Evolutionary conservation across 495 filamentous ascomycete genomes (phyloP).

Genomic region (Penicillium samsonianum): DNA sequence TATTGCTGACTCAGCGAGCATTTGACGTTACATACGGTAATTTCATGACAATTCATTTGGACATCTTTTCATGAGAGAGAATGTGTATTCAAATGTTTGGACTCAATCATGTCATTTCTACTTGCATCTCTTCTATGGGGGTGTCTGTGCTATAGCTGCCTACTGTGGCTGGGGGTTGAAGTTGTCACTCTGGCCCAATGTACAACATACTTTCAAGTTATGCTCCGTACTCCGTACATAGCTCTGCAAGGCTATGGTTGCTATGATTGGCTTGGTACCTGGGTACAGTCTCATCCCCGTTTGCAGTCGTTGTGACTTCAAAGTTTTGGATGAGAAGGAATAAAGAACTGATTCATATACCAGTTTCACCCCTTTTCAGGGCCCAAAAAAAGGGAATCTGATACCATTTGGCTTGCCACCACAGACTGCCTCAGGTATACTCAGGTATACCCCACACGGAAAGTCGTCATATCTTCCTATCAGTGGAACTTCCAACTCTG

Average conservation of each 20-base stretch:
- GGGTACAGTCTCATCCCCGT: not conserved
- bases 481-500: conserved; percentile 7
- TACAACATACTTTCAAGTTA: not conserved
- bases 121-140: not conserved
- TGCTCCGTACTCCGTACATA: no score
- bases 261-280: not conserved
- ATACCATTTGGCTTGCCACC: conserved; percentile 1
- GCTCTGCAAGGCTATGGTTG: not conserved
- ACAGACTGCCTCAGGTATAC: not conserved
- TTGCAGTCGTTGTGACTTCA: not conserved
- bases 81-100: no score
- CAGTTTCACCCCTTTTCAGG: not conserved
- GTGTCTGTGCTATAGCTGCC: not conserved
- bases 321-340: not conserved
- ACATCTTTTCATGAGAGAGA: not conserved
- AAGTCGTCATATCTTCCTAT: conserved; percentile 19
- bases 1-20: conserved; percentile 9
- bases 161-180: not conserved
- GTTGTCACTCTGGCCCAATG: not conserved
- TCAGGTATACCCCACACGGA: conserved; percentile 19
- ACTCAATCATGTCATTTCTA: not conserved
- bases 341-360: not conserved
- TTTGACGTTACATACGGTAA: conserved; percentile 13
- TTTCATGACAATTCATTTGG: not conserved
- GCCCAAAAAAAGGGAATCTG: not conserved